Base-by-base conservation (phyloP, 306 rosid species). In the Pachyrhizus erosus region DNA sequence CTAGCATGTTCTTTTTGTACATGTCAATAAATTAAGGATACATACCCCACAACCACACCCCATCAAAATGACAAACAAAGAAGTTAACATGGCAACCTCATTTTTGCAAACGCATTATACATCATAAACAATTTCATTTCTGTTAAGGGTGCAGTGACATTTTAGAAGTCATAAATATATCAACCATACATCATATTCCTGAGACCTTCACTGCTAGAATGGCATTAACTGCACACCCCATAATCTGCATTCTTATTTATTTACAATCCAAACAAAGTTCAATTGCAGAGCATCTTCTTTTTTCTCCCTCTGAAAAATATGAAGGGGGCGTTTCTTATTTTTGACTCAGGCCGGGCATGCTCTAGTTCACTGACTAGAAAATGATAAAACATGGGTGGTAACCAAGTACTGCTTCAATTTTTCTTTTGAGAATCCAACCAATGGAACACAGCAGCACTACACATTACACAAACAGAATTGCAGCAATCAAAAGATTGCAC, bases 371-470 rank as follows among this genome's bases (percentile, higher is more conserved):
- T 34, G 45, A 69, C 61, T 4, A 62, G n/a, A 27, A 12, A 39
- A 40, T 67, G 81, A 81, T 64, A 49, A 48, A 37, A 43, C 23
- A 9, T 8, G 1, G 54, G 7, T 1, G 54, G 7, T 31, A 17
- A 15, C 7, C 14, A 23, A 45, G 26, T 37, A 27, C 51, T 33
- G 29, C 75, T 67, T 82, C 81, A 77, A 7, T 12, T 72, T 69
- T 86, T 49, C 42, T 48, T 48, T 31, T 9, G 75, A 60, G 84
- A 70, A 58, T 75, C 82, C 58, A 75, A 79, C 43, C 76, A 42
- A 26, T 79, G 43, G 34, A 82, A 45, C 5, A 48, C 66, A 49
- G 71, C 68, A 75, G 70, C 72, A 69, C 82, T 75, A 37, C 77
- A 66, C n/a, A 39, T 2, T 37, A 61, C 71, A 79, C 39, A 48